Base-by-base conservation (phyloP, 2,329 filamentous ascomycete species). In the Ceratocystiopsis minuta region DNA sequence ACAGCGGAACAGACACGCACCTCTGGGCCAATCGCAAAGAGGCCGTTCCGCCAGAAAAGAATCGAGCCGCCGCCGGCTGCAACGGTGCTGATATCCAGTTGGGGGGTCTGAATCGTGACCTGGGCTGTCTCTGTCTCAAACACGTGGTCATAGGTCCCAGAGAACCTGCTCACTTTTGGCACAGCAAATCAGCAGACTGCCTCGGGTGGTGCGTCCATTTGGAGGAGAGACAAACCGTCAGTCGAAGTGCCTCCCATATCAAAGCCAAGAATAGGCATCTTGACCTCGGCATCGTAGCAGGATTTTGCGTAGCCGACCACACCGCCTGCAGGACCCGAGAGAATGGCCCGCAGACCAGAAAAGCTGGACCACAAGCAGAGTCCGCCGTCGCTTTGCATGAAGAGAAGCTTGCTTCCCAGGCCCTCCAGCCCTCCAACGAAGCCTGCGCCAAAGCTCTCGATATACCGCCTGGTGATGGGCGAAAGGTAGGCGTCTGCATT, bases 21-120 rank as follows among this genome's bases (percentile, higher is more conserved):
- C 56, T 94, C 86, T 51, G 88, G 92, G 0, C 76, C 68, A 16
- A 95, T 85, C 0, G 86, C 79, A 48, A 94, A 93, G 0, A 94
- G 64, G 1, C 85, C 85, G 48, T 93, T 93, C 60, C 88, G 68
- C 64, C 71, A 80, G 53, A 76, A 78, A 0, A 86, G 61, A 15
- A 75, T 65, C 7, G 45, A 45, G 9, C 88, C 5, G 93, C 65
- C 24, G 77, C 68, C 1, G 3, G 87, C 86, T 6, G 86, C 86
- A 1, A 95, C 87, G 0, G 87, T 95, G 58, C 92, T 93, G 61
- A 94, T 94, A 53, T 94, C 85, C 0, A 94, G 69, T 53, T 93
- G 85, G 0, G 87, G 86, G 0, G 81, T 86, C 51, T 93, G 85
- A 16, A 94, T 88, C 0, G 85, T 86, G 1, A 93, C 81, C 15